These are phyloP conservation scores for Plantago major DNA, from an alignment of 257 asterid species.

Conservation along the genomic window DNA sequence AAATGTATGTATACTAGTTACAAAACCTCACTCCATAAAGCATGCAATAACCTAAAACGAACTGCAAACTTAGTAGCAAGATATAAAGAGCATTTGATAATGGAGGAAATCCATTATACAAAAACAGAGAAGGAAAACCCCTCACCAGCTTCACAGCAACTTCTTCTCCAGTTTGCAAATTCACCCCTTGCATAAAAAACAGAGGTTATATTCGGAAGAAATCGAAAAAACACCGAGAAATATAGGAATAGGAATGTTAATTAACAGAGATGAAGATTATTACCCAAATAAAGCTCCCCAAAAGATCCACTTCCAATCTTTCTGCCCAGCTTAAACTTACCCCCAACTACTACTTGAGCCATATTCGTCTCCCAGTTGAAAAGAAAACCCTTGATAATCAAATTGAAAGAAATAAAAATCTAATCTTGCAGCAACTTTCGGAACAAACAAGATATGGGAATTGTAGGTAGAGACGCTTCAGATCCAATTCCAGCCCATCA, in stretches of 20 bases:
- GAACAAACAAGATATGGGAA: too few relatives aligned
- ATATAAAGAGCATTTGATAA: too few relatives aligned
- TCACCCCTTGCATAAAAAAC: slow-evolving; percentile 43
- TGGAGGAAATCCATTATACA: too few relatives aligned
- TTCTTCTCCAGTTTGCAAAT: slow-evolving; percentile 79
- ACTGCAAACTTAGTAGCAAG: too few relatives aligned
- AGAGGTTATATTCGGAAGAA: not conserved
- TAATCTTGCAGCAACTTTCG: too few relatives aligned
- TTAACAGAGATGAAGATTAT: not conserved
- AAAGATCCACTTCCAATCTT: slow-evolving; percentile 97
- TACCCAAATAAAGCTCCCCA: slow-evolving; percentile 92
- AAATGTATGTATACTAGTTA: too few relatives aligned
- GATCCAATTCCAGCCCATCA: too few relatives aligned
- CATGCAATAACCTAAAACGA: too few relatives aligned
- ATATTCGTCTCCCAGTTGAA: slow-evolving; percentile 30
- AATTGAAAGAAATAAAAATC: slow-evolving; percentile 1
- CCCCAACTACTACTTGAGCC: slow-evolving; percentile 80
- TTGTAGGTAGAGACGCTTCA: too few relatives aligned
- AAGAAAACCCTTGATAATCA: not conserved
- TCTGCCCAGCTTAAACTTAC: slow-evolving; percentile 77
- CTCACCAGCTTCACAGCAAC: slow-evolving; percentile 92
- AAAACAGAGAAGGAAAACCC: slow-evolving; percentile 12
- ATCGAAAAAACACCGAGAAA: not conserved
- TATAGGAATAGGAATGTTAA: not conserved
- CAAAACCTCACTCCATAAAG: too few relatives aligned